Conservation (phyloP, 768 basidiomycete species). For the Termitomyces sp. region DNA sequence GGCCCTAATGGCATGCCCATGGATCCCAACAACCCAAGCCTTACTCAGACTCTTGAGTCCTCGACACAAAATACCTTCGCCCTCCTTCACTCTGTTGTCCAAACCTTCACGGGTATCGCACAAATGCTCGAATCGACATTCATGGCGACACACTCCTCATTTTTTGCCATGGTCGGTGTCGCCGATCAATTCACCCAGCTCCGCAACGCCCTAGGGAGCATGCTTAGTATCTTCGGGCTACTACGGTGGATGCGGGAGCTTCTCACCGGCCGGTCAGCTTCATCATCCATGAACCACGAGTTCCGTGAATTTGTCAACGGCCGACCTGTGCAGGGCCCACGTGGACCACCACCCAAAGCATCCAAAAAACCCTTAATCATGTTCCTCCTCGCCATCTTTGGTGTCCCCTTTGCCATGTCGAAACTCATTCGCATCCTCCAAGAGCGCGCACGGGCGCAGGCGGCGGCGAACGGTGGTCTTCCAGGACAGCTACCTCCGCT, state of each 20-base stretch:
- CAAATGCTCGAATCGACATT: slow-evolving; percentile 98
- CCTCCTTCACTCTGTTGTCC: slow-evolving; percentile 91
- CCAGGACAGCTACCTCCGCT: slow-evolving; percentile 53
- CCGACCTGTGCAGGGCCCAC: slow-evolving; percentile 52
- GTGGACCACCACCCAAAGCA: slow-evolving; percentile 51
- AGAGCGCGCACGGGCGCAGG: slow-evolving; percentile 54
- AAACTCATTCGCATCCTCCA: slow-evolving; percentile 82
- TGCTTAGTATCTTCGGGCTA: slow-evolving; percentile 89
- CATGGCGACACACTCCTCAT: slow-evolving; percentile 94
- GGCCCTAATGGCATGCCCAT: slow-evolving; percentile 49
- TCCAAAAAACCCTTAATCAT: slow-evolving; percentile 89
- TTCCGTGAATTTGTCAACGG: slow-evolving; percentile 78
- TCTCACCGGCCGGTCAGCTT: slow-evolving; percentile 39
- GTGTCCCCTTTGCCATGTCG: slow-evolving; percentile 92
- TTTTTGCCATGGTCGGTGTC: slow-evolving; percentile 96
- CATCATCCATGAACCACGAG: slow-evolving; percentile 48
- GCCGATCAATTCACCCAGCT: slow-evolving; percentile 93
- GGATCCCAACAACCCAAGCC: slow-evolving; percentile 56
- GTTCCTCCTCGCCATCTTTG: slow-evolving; percentile 92
- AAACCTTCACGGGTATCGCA: slow-evolving; percentile 91
- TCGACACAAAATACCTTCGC: slow-evolving; percentile 92
- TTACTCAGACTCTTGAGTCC: slow-evolving; percentile 84
- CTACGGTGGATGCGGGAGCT: slow-evolving; percentile 80
- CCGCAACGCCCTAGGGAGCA: slow-evolving; percentile 89
- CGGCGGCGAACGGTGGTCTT: slow-evolving; percentile 35